phyloP scores from a whole-genome alignment of 352 stramenopile species.

The Albugo laibachii region DNA sequence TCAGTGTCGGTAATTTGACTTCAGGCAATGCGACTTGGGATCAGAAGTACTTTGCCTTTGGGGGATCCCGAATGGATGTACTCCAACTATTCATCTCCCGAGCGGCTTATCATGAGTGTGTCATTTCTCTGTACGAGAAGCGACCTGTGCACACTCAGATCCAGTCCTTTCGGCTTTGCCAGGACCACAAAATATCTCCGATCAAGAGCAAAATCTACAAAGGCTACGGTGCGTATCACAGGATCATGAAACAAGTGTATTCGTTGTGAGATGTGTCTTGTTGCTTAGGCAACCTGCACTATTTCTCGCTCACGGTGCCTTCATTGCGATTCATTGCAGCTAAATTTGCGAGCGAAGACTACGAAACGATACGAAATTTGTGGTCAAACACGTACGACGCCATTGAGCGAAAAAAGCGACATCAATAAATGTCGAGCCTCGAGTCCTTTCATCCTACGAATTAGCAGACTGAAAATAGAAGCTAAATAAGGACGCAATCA shows the following conservation, averaged over 20 bases:
- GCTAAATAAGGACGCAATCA: too few species aligned
- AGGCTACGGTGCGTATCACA: conserved; percentile 26
- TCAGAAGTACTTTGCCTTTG: conserved; percentile 67
- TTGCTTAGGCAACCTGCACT: conserved; percentile 46
- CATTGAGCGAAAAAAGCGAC: conserved; percentile 63
- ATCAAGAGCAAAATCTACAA: conserved; percentile 82
- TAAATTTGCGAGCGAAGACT: conserved; percentile 73
- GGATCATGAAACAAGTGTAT: neutral
- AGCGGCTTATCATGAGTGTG: conserved; percentile 66
- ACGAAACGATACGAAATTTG: conserved; percentile 62
- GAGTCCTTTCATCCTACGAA: neutral
- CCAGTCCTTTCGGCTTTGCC: conserved; percentile 60
- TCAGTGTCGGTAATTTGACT: conserved; percentile 65
- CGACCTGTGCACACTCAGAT: conserved; percentile 63
- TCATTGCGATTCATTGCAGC: conserved; percentile 60
- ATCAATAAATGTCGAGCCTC: too few species aligned
- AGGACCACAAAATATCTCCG: conserved; percentile 68
- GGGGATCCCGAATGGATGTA: conserved; percentile 59
- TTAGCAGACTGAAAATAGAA: neutral
- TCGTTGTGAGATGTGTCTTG: neutral
- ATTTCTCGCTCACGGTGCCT: conserved; percentile 62
- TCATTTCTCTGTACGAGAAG: conserved; percentile 74
- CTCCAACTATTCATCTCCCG: conserved; percentile 71
- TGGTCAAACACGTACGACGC: conserved; percentile 64
- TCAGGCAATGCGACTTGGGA: conserved; percentile 54